A percentile compares a stretch with the other conserved stretches of the same genome.
Conservation (phyloP, 148 eudicot genomes). For the Selenicereus undatus region DNA sequence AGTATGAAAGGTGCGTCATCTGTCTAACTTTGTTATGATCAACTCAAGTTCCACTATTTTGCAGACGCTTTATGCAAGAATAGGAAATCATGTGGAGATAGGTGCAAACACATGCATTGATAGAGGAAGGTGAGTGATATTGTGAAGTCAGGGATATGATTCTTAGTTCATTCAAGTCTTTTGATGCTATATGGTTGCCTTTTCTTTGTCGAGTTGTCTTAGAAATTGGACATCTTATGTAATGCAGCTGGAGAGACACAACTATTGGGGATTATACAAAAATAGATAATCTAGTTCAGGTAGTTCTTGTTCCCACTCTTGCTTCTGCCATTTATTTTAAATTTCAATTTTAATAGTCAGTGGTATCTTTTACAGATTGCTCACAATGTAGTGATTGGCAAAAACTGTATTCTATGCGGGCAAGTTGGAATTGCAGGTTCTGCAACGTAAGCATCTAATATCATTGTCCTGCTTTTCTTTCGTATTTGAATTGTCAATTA, state of each 20-base stretch:
- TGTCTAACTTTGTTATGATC: conserved; percentile 9
- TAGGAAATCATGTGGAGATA: conserved; percentile 85
- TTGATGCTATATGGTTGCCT: not conserved
- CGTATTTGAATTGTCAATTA: not conserved
- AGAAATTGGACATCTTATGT: not conserved
- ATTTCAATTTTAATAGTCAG: not conserved
- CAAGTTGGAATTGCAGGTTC: conserved; percentile 97
- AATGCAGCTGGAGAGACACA: conserved; percentile 94
- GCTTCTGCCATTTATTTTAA: not conserved
- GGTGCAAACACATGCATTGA: conserved; percentile 95
- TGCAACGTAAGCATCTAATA: conserved; percentile 51
- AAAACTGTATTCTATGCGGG: conserved; percentile 75
- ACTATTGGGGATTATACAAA: conserved; percentile 68
- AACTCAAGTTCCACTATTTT: conserved; percentile 1
- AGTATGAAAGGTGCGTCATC: not conserved
- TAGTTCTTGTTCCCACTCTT: conserved; percentile 26
- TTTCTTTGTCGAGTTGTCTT: not conserved
- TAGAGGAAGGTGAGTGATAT: conserved; percentile 73
- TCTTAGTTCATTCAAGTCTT: not conserved
- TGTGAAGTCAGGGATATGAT: not conserved
- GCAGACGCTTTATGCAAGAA: conserved; percentile 56
- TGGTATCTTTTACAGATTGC: conserved; percentile 58
- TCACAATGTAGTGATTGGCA: conserved; percentile 81
- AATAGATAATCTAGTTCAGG: conserved; percentile 96
- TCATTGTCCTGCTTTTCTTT: not conserved